Evolutionary conservation across 352 stramenopile species (phyloP).

Genomic region (Phytophthora europaea): DNA sequence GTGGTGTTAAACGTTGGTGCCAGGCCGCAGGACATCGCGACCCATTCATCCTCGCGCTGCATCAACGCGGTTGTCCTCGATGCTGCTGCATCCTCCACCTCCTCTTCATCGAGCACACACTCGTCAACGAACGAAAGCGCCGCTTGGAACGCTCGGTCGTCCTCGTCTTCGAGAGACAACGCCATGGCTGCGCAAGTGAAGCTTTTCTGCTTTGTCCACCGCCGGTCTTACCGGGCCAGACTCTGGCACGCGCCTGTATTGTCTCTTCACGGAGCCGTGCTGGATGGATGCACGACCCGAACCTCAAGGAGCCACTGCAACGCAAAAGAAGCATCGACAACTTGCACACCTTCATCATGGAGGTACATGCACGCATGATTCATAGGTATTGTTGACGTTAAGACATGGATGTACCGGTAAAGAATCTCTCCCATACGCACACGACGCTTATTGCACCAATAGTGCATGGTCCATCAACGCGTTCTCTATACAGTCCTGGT

Average conservation of each 20-base stretch:
- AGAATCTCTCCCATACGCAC: too few relatives aligned
- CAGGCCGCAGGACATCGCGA: constrained; percentile 10
- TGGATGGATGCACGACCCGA: constrained; percentile 4
- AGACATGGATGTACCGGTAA: too few relatives aligned
- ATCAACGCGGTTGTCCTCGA: constrained; percentile 13
- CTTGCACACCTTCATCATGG: not conserved
- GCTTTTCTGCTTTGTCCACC: constrained; percentile 1
- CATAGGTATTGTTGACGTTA: too few relatives aligned
- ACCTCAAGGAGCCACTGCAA: constrained; percentile 11
- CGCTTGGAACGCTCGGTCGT: constrained; percentile 32
- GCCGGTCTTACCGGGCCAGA: constrained; percentile 5
- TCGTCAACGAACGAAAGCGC: constrained; percentile 42
- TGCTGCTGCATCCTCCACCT: constrained; percentile 28
- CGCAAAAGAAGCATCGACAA: constrained; percentile 4
- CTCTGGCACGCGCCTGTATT: constrained; percentile 22
- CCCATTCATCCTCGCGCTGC: constrained; percentile 27
- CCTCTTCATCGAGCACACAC: constrained; percentile 32
- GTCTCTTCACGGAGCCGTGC: constrained; percentile 7
- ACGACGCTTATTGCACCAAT: constrained; percentile 5
- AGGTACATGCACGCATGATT: too few relatives aligned
- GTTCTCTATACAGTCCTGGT: constrained; percentile 39
- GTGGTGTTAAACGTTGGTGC: constrained; percentile 13
- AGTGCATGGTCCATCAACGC: constrained; percentile 41
- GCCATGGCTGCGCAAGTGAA: constrained; percentile 14
- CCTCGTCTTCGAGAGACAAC: constrained; percentile 25